phyloP scores from a whole-genome alignment of 139 green algal genomes.

The Chlamydomonas applanata region DNA sequence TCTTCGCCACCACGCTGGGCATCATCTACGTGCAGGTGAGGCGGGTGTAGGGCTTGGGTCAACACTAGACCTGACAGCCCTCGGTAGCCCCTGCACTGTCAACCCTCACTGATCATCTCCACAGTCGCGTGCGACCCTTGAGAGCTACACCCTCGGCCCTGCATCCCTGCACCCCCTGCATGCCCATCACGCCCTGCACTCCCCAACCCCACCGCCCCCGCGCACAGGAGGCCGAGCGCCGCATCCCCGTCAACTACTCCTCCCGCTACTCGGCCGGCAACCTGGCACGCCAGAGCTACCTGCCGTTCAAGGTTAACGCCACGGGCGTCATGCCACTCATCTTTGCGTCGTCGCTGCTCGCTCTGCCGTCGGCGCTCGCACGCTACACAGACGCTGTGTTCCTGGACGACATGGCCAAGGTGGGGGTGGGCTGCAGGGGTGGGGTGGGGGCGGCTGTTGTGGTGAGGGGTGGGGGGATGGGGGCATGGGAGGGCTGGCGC shows the following conservation, averaged over 20 bases:
- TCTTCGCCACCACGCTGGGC: slow-evolving; percentile 90
- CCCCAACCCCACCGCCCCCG: slow-evolving; percentile 30
- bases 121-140: too few relatives aligned
- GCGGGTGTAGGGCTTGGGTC: slow-evolving; percentile 12
- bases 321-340: slow-evolving; percentile 98
- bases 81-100: too few relatives aligned
- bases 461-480: too few relatives aligned
- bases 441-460: too few relatives aligned
- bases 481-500: too few relatives aligned
- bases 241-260: slow-evolving; percentile 98
- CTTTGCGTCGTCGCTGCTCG: slow-evolving; percentile 93
- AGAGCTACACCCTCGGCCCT: too few relatives aligned
- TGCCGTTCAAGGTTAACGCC: slow-evolving; percentile 93
- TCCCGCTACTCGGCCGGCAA: slow-evolving; percentile 59
- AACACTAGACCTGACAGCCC: too few relatives aligned
- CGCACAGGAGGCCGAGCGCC: slow-evolving; percentile 93
- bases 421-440: too few relatives aligned
- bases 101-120: too few relatives aligned
- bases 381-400: slow-evolving; percentile 56
- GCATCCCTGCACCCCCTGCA: too few relatives aligned
- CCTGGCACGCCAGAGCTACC: slow-evolving; percentile 82
- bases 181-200: too few relatives aligned
- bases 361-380: slow-evolving; percentile 79
- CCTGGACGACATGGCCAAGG: slow-evolving; percentile 17
- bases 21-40: slow-evolving; percentile 99